A percentile compares a stretch with the other conserved stretches of the same genome.
Conservation (phyloP, 208 protist species). For the Trypanosomatidae sp. region DNA sequence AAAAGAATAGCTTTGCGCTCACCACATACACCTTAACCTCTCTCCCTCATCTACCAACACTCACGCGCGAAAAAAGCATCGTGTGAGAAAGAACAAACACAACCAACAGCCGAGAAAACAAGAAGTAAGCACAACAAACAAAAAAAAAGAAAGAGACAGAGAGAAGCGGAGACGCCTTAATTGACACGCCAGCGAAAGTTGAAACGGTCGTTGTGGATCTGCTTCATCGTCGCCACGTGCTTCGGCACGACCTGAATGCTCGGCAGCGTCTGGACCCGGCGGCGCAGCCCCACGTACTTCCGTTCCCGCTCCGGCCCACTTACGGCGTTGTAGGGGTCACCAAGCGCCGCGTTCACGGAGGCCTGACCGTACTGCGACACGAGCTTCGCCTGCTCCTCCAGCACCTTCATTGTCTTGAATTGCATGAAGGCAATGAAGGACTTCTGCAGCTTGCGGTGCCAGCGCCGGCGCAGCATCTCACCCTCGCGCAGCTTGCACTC, state of each 20-base stretch:
- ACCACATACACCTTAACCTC: no score
- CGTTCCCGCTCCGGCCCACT: constrained; percentile 31
- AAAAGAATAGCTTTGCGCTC: no score
- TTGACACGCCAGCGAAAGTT: constrained; percentile 90
- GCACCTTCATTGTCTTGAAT: constrained; percentile 90
- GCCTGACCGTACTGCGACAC: constrained; percentile 87
- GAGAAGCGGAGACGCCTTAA: constrained; percentile 19
- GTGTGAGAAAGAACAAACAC: no score
- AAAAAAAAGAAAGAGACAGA: no score
- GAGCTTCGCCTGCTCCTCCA: constrained; percentile 86
- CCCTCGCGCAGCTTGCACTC: constrained; percentile 85
- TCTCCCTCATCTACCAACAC: no score
- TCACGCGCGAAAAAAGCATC: no score
- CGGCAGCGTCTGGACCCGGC: constrained; percentile 65
- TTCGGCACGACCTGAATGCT: constrained; percentile 77
- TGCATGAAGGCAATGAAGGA: constrained; percentile 92
- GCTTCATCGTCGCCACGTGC: constrained; percentile 91
- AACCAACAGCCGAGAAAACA: no score
- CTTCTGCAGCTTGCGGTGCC: constrained; percentile 82
- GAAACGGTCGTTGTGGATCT: constrained; percentile 93
- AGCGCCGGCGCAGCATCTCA: constrained; percentile 85
- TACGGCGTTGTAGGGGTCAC: constrained; percentile 42
- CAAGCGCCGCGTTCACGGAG: constrained; percentile 83
- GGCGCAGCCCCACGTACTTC: constrained; percentile 48
- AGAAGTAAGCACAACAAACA: no score